phyloP scores from a whole-genome alignment of 2,329 filamentous ascomycete genomes.

The Xylaria digitata region DNA sequence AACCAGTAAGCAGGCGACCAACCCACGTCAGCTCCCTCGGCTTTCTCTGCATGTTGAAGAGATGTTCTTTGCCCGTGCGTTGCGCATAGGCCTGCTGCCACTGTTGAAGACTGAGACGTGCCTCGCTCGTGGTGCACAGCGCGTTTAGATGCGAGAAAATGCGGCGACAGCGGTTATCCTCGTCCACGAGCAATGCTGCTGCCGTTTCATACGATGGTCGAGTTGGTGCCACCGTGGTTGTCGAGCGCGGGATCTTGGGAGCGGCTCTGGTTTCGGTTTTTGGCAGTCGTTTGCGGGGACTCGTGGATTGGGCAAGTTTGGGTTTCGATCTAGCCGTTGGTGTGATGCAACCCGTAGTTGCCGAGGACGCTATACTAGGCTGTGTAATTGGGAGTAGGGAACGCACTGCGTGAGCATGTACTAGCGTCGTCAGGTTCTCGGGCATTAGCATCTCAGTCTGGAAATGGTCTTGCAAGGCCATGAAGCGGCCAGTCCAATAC shows the following conservation, averaged over 20 bases:
- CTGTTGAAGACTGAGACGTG: conserved; percentile 58
- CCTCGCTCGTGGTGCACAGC: conserved; percentile 60
- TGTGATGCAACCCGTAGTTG: conserved; percentile 36
- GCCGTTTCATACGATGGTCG: conserved; percentile 12
- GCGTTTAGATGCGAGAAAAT: conserved; percentile 61
- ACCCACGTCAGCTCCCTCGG: conserved; percentile 44
- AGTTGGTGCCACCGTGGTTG: not conserved
- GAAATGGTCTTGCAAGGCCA: conserved; percentile 66
- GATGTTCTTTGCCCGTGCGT: conserved; percentile 50
- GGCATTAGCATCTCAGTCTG: conserved; percentile 55
- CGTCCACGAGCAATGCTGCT: conserved; percentile 47
- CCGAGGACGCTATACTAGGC: conserved; percentile 34
- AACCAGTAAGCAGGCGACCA: conserved; percentile 44
- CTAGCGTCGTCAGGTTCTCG: conserved; percentile 43
- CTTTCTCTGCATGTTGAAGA: conserved; percentile 50
- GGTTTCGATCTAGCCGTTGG: not conserved
- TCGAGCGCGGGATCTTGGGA: conserved; percentile 4
- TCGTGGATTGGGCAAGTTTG: conserved; percentile 12
- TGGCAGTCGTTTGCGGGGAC: conserved; percentile 14
- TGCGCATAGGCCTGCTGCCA: conserved; percentile 65
- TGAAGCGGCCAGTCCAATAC: conserved; percentile 73
- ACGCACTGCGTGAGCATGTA: conserved; percentile 41
- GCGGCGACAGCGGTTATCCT: conserved; percentile 57
- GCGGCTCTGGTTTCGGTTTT: not conserved
- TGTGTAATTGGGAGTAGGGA: conserved; percentile 26